Conservation (phyloP, 306 rosid genomes). For the Citrullus colocynthis region DNA sequence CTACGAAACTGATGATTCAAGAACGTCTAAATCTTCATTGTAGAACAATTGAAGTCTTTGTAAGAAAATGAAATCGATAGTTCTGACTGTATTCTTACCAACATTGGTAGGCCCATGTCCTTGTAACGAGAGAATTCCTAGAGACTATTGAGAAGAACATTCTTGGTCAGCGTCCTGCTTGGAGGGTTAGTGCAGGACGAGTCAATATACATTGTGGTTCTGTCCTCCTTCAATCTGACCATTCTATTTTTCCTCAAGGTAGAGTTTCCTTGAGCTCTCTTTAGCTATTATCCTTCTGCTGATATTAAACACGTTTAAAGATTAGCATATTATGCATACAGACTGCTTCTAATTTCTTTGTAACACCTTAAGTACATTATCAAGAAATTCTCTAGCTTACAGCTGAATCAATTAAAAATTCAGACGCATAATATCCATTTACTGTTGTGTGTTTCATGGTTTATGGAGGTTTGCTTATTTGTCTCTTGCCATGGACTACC, state of each 20-base stretch:
- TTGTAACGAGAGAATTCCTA: slow-evolving; percentile 48
- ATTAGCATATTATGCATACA: background rate
- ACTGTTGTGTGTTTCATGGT: background rate
- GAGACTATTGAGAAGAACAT: slow-evolving; percentile 43
- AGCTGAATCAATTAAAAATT: background rate
- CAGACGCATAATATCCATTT: background rate
- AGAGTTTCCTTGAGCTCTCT: slow-evolving; percentile 9
- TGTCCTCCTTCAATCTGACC: slow-evolving; percentile 72
- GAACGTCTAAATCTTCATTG: background rate
- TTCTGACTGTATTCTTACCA: background rate
- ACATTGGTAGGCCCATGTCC: slow-evolving; percentile 36
- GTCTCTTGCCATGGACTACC: background rate
- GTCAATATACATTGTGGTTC: slow-evolving; percentile 39
- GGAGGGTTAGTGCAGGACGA: slow-evolving; percentile 65
- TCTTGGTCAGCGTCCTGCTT: slow-evolving; percentile 56
- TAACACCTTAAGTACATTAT: background rate
- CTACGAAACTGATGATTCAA: background rate
- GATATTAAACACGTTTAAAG: background rate
- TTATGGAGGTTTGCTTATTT: background rate
- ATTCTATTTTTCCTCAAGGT: slow-evolving; percentile 61
- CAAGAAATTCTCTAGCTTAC: background rate
- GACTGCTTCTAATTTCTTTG: background rate
- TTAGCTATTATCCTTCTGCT: background rate
- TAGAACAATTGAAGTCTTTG: background rate
- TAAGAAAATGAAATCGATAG: background rate